Conservation (phyloP, 2,329 filamentous ascomycete genomes). For the Lasiodiplodia sp. region DNA sequence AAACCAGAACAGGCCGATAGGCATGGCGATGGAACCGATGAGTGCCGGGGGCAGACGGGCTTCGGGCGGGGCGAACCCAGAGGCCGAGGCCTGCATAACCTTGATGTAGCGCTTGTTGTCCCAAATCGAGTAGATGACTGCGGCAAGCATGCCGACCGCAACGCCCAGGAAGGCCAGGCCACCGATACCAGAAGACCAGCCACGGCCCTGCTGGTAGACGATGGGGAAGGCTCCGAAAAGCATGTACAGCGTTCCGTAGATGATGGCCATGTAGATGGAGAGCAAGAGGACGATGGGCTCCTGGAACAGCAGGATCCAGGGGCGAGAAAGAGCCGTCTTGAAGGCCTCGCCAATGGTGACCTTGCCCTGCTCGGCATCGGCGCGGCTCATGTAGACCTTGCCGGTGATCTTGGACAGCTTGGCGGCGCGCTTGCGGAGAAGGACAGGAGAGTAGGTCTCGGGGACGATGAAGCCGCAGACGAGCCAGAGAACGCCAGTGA, state of each 20-base stretch:
- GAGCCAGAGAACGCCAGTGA: conserved; percentile 49
- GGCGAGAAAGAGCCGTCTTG: conserved; percentile 58
- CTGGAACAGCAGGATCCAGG: conserved; percentile 56
- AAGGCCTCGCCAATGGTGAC: conserved; percentile 35
- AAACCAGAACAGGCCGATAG: conserved; percentile 72
- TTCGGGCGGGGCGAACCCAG: conserved; percentile 30
- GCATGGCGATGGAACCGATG: conserved; percentile 55
- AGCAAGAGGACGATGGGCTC: conserved; percentile 61
- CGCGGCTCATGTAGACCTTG: conserved; percentile 45
- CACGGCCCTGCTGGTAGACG: conserved; percentile 65
- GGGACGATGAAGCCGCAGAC: conserved; percentile 67
- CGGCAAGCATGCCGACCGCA: conserved; percentile 51
- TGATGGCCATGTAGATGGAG: conserved; percentile 56
- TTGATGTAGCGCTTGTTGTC: conserved; percentile 47
- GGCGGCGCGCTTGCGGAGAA: conserved; percentile 66
- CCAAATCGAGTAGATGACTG: conserved; percentile 49
- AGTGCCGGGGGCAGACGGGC: conserved; percentile 31
- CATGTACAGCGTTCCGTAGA: conserved; percentile 60
- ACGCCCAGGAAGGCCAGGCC: conserved; percentile 59
- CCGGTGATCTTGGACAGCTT: conserved; percentile 68
- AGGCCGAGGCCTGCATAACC: conserved; percentile 50
- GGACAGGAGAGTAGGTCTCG: conserved; percentile 67
- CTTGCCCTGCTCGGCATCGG: conserved; percentile 26
- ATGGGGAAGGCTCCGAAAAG: conserved; percentile 60
- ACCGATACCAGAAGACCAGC: conserved; percentile 56